Percentiles rank a stretch among this genome's conserved stretches.
These are phyloP conservation scores for Geotrichum carabidarum DNA, from an alignment of 1,139 yeast species.

Conservation along the genomic window DNA sequence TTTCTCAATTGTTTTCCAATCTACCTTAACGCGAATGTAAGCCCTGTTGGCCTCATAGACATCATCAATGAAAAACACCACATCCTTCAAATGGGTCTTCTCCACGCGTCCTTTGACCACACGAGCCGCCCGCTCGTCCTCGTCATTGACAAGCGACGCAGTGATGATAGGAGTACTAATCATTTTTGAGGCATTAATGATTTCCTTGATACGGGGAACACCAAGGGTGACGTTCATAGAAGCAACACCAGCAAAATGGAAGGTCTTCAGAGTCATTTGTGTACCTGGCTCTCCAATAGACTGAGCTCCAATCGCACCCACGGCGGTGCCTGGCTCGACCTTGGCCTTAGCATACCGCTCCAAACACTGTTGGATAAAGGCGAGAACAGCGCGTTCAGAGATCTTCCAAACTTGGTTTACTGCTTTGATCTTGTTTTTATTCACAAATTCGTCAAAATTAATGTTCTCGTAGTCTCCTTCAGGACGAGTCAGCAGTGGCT, in stretches of 20 bases:
- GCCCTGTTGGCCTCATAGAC: slow-evolving; percentile 81
- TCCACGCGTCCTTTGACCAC: slow-evolving; percentile 97
- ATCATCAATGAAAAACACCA: slow-evolving; percentile 86
- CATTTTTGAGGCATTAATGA: slow-evolving; percentile 90
- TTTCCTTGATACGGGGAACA: slow-evolving; percentile 98
- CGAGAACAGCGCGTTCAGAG: slow-evolving; percentile 53
- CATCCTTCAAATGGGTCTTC: slow-evolving; percentile 81
- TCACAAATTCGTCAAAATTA: slow-evolving; percentile 46
- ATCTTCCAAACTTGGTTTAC: slow-evolving; percentile 73
- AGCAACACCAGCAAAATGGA: slow-evolving; percentile 99
- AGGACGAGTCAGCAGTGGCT: slow-evolving; percentile 44
- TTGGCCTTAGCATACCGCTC: slow-evolving; percentile 81
- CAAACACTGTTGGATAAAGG: slow-evolving; percentile 71
- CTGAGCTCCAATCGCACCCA: slow-evolving; percentile 98
- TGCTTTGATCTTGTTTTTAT: slow-evolving; percentile 42
- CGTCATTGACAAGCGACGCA: slow-evolving; percentile 85
- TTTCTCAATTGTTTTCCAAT: slow-evolving; percentile 77
- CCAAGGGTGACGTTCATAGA: slow-evolving; percentile 98
- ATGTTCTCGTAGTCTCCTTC: slow-evolving; percentile 39
- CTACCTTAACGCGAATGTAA: slow-evolving; percentile 74
- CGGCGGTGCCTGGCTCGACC: slow-evolving; percentile 99
- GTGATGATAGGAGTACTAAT: slow-evolving; percentile 96
- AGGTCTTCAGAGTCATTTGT: slow-evolving; percentile 96
- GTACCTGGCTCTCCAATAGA: slow-evolving; percentile 99
- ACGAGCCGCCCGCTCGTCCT: slow-evolving; percentile 96